phyloP scores from a whole-genome alignment of 139 green algal genomes.

The Ostreobium quekettii region DNA sequence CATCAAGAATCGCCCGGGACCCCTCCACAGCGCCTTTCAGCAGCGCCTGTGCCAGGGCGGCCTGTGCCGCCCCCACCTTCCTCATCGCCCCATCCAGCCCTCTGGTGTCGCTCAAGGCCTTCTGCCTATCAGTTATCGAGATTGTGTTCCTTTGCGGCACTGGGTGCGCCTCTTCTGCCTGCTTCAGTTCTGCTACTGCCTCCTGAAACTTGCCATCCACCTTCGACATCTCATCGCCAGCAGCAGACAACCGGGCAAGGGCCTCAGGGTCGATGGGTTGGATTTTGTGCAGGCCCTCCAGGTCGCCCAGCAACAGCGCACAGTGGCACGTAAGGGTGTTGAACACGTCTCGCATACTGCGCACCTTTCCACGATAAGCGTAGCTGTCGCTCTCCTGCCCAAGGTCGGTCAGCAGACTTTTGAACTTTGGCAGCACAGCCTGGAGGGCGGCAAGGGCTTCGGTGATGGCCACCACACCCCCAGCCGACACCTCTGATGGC shows the following conservation, averaged over 20 bases:
- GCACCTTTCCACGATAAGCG: slow-evolving; percentile 33
- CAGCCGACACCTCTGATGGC: too few species aligned
- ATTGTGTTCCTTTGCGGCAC: slow-evolving; percentile 1
- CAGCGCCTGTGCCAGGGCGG: slow-evolving; percentile 27
- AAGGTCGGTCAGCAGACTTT: neutral
- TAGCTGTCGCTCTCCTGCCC: slow-evolving; percentile 15
- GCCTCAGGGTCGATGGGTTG: neutral
- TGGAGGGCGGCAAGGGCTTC: neutral
- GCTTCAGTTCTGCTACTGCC: neutral
- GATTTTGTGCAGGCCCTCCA: slow-evolving; percentile 16
- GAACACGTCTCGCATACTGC: slow-evolving; percentile 39
- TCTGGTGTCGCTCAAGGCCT: slow-evolving; percentile 25
- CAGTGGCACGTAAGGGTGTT: slow-evolving; percentile 33
- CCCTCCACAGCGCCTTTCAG: slow-evolving; percentile 3
- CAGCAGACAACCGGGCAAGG: slow-evolving; percentile 1
- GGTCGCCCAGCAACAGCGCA: slow-evolving; percentile 34
- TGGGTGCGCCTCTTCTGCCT: slow-evolving; percentile 9
- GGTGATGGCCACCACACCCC: too few species aligned
- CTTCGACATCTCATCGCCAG: too few species aligned
- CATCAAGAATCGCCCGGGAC: neutral
- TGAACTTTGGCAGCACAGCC: slow-evolving; percentile 12
- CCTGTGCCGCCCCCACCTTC: slow-evolving; percentile 40
- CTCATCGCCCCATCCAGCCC: slow-evolving; percentile 36
- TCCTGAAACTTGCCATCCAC: slow-evolving; percentile 3
- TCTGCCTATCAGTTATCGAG: slow-evolving; percentile 20